Conservation (phyloP, 2,329 filamentous ascomycete genomes). For the Nannizziopsis arthrosporioides region DNA sequence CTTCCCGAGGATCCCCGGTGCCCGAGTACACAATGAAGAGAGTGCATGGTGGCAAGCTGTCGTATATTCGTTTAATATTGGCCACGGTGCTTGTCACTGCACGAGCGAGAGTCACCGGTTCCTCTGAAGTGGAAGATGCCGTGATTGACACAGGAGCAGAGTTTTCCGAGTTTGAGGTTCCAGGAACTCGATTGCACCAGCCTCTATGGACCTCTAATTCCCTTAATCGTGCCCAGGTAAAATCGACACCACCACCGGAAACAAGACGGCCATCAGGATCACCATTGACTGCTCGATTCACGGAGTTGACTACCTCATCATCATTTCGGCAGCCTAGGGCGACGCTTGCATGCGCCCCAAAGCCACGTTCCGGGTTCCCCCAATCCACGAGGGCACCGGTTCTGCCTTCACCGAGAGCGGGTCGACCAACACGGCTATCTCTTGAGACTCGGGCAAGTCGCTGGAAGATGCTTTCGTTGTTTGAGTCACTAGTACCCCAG, state of each 20-base stretch:
- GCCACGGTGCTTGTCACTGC: conserved; percentile 41
- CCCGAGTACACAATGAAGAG: conserved; percentile 53
- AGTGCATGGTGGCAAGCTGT: conserved; percentile 46
- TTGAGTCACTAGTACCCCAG: conserved; percentile 71
- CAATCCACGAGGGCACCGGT: conserved; percentile 66
- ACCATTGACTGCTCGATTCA: conserved; percentile 43
- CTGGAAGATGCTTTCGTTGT: conserved; percentile 80
- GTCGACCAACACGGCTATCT: conserved; percentile 24
- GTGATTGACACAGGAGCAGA: conserved; percentile 22
- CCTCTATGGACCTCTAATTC: conserved; percentile 50
- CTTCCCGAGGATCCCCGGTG: conserved; percentile 50
- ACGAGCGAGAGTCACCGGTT: conserved; percentile 28
- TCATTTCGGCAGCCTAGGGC: conserved; percentile 48
- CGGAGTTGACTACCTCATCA: conserved; percentile 44
- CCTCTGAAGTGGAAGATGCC: conserved; percentile 19
- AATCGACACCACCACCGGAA: conserved; percentile 45
- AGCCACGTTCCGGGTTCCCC: conserved; percentile 60
- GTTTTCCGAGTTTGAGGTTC: conserved; percentile 35
- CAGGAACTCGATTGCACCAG: conserved; percentile 45
- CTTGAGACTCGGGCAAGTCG: conserved; percentile 51
- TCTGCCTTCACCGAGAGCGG: conserved; percentile 20
- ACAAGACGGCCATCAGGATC: conserved; percentile 35
- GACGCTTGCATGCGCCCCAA: conserved; percentile 45
- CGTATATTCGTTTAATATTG: conserved; percentile 43
- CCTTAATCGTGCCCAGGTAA: conserved; percentile 51